Evolutionary conservation across 305 asterid species (phyloP), one percentile per base, ranked within the genome.

Genomic region (Fraxinus ornus): DNA sequence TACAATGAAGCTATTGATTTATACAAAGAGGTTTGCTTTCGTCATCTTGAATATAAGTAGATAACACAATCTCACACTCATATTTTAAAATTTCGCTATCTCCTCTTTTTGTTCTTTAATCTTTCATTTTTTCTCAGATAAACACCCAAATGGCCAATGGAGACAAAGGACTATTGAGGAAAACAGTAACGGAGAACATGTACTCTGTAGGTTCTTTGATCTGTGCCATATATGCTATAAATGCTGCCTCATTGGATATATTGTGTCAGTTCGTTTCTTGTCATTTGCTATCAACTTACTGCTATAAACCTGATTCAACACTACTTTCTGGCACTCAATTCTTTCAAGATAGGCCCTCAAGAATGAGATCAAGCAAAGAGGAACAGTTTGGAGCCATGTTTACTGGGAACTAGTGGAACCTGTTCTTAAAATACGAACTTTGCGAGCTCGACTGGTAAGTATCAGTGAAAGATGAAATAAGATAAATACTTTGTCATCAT

Each of bases 391-490:
- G 99, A 90, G 89, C 81, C 76, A 74, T 52, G 90, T 96, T 86
- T 86, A 93, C 87, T 96, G 99, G 99, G 98, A 96, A 83, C 88
- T 96, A 84, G 41, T 94, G 75, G 92, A 89, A 87, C 99, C 99
- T 71, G 86, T 93, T 68, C 90, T 88, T 52, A 94, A 89, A 86
- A 91, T 92, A 78, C 97, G 97, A 86, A 96, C 98, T 71, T 86
- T 96, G 74, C 94, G 94, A 86, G 99, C 99, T 89, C 97, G 99
- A 86, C 86, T 96, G 94, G 99, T 88, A 92, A 91, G 97, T 90
- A 81, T 85, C 82, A 84, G 35, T 81, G 26, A 70, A 80, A 72
- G 47, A 73, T 85, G 47, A 80, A 82, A 39, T 83, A 82, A 36
- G 79, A 37, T 33, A 49, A 82, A 47, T 76, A 22, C 57, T 86